Percentiles rank a stretch among this genome's conserved stretches.
Evolutionary conservation across 2,329 filamentous ascomycete genomes (phyloP).

Genomic region (Claviceps pazoutovae): DNA sequence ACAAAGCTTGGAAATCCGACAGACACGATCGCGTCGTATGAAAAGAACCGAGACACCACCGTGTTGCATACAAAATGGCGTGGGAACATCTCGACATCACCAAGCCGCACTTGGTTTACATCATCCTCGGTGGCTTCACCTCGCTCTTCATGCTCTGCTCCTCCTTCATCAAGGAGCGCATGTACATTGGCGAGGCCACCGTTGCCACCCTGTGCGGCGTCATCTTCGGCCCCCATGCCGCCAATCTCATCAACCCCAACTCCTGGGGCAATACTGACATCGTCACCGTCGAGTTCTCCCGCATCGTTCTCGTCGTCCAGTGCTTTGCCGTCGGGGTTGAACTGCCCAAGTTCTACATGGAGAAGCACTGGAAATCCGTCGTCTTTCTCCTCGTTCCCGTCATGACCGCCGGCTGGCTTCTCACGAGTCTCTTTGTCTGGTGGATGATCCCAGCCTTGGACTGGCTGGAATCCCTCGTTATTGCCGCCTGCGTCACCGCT

Average conservation of each 20-base stretch:
- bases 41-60: too few species aligned
- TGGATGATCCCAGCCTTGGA: conserved; percentile 66
- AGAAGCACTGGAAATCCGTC: conserved; percentile 91
- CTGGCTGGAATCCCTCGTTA: conserved; percentile 80
- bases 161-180: conserved; percentile 91
- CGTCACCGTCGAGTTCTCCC: conserved; percentile 77
- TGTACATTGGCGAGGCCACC: conserved; percentile 97
- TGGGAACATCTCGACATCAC: conserved; percentile 78
- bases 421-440: conserved; percentile 90
- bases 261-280: conserved; percentile 76
- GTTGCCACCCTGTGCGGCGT: conserved; percentile 80
- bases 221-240: conserved; percentile 77
- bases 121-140: conserved; percentile 95
- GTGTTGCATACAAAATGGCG: conserved; percentile 37
- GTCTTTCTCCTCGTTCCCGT: conserved; percentile 78
- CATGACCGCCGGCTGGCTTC: conserved; percentile 92
- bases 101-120: conserved; percentile 92
- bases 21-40: too few species aligned
- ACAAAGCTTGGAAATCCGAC: too few species aligned
- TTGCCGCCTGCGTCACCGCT: conserved; percentile 88
- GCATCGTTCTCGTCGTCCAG: conserved; percentile 80
- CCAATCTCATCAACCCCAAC: conserved; percentile 61
- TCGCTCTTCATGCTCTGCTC: conserved; percentile 97
- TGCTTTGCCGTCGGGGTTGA: conserved; percentile 88
- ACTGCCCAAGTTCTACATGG: conserved; percentile 91